Evolutionary conservation across 495 filamentous ascomycete species (phyloP).

Genomic region (Aspergillus incahuasiensis): DNA sequence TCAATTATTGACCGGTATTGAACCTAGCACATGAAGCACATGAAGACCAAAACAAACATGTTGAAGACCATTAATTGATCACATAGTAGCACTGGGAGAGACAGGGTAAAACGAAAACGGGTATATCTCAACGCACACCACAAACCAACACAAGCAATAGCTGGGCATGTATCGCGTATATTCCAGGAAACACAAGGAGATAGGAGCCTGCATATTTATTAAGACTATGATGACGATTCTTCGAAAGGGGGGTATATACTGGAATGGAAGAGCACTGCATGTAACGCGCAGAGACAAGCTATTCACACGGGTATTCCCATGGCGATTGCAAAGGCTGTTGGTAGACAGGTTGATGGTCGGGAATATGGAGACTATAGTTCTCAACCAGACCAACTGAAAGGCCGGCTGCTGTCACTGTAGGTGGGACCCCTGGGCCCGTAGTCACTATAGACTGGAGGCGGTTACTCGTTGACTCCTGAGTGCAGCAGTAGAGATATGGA

Average conservation of each 20-base stretch:
- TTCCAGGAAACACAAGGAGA: background rate
- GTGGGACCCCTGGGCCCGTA: constrained; percentile 12
- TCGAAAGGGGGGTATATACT: background rate
- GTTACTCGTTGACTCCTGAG: constrained; percentile 12
- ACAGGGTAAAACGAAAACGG: background rate
- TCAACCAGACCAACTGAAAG: constrained; percentile 27
- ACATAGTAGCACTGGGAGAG: too few species aligned
- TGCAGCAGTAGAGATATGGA: constrained; percentile 17
- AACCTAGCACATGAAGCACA: too few species aligned
- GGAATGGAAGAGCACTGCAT: background rate
- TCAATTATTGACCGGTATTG: too few species aligned
- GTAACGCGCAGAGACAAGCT: background rate
- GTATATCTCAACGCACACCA: background rate
- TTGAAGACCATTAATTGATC: too few species aligned
- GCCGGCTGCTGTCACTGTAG: constrained; percentile 10
- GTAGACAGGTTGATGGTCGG: constrained; percentile 26
- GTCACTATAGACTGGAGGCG: constrained; percentile 16
- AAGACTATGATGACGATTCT: too few species aligned
- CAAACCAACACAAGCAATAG: background rate
- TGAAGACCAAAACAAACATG: too few species aligned
- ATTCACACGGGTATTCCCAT: constrained; percentile 33
- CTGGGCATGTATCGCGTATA: background rate
- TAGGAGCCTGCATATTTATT: too few species aligned
- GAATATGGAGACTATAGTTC: constrained; percentile 25
- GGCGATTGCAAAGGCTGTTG: constrained; percentile 22